Evolutionary conservation across 768 basidiomycete genomes (phyloP), one percentile per base, ranked within the genome.

Genomic region (Pluteus cervinus): DNA sequence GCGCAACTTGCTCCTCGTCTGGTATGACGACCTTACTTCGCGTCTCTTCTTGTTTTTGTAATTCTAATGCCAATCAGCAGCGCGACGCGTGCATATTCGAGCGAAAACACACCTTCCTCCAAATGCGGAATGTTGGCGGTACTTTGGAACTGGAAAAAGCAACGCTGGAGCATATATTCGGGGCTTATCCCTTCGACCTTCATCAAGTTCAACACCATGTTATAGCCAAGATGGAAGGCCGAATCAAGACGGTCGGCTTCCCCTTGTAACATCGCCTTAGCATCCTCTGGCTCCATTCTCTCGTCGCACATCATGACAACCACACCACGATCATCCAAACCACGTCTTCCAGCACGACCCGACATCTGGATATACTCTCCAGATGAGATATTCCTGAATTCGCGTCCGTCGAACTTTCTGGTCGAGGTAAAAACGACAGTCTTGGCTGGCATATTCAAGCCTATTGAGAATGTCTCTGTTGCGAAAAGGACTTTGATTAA

Each of bases 291-390:
- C 51, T 98, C 94, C 31, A 99, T 71, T 61, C 94, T 97, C 65
- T 97, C 91, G 59, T 97, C 96, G 57, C 86, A 86, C 96, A 99
- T 98, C 89, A 99, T 87, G 50, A 99, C 96, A 36, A 99, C 94
- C 37, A 98, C 89, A 38, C 94, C 94, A 14, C 96, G 80, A 44
- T 98, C 94, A 57, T 99, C 94, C 41, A 98, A 64, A 29, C 94
- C 94, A 62, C 94, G 80, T 50, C 94, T 82, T 45, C 94, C 94
- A 2, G 94, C 94, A 40, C 94, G 87, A 40, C 94, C 94, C 0
- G 91, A 92, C 94, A 99, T 99, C 55, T 99, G 94, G 50, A 98
- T 94, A 58, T 99, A 99, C 71, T 99, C 94, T 39, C 94, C 86
- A 1, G 83, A 86, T 0, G 90, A 89, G 24, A 99, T 67, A 54